Conservation (phyloP, 176 grass and related monocot genomes). For the Canna indica region DNA sequence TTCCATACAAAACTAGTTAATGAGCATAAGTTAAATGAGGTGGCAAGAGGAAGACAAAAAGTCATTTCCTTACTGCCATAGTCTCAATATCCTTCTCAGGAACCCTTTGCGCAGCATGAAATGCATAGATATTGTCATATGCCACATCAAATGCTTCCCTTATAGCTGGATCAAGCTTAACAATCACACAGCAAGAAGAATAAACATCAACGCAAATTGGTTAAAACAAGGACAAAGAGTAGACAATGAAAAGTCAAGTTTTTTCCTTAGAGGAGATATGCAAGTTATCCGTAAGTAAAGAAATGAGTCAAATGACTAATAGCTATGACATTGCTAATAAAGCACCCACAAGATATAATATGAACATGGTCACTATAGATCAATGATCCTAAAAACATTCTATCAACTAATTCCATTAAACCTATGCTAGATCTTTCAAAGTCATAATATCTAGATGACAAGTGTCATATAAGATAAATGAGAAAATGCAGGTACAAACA, state of each 20-base stretch:
- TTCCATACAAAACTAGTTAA: conserved; percentile 9
- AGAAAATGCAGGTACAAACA: too few relatives aligned
- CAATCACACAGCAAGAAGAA: not conserved
- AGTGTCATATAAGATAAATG: too few relatives aligned
- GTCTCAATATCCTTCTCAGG: conserved; percentile 79
- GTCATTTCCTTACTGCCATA: conserved; percentile 54
- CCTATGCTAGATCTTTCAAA: too few relatives aligned
- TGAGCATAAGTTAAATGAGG: not conserved
- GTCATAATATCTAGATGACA: too few relatives aligned
- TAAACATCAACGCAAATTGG: not conserved
- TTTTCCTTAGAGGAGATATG: not conserved
- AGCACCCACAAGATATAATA: not conserved
- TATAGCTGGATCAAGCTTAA: conserved; percentile 78
- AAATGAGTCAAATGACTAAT: not conserved
- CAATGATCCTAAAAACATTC: too few relatives aligned
- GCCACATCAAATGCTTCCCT: conserved; percentile 89
- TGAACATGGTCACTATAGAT: not conserved
- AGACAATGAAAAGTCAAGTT: not conserved
- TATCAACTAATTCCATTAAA: too few relatives aligned
- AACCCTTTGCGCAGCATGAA: conserved; percentile 70
- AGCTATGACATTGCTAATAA: not conserved
- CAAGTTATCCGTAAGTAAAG: not conserved
- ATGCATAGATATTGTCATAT: conserved; percentile 95
- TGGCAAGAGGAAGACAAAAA: conserved; percentile 1
- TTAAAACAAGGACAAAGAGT: too few relatives aligned